Conservation (phyloP, 345 rosid species). For the Brassica juncea region DNA sequence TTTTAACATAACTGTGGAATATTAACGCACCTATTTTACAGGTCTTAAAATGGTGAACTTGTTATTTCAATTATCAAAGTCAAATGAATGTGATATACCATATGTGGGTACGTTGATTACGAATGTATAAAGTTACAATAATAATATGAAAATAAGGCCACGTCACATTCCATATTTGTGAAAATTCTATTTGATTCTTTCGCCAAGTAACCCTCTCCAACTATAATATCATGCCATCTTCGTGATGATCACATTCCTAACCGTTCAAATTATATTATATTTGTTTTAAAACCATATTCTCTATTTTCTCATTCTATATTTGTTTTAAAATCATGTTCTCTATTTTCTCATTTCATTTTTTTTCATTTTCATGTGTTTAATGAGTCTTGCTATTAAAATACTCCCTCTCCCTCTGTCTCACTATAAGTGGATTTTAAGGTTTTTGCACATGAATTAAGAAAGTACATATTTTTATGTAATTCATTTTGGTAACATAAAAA, state of each 20-base stretch:
- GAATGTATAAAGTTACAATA: neutral
- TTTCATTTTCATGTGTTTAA: neutral
- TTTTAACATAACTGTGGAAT: neutral
- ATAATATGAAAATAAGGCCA: neutral
- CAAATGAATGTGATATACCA: neutral
- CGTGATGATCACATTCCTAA: slow-evolving; percentile 30
- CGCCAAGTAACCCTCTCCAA: slow-evolving; percentile 41
- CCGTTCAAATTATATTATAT: neutral
- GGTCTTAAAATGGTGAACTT: neutral
- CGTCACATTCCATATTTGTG: slow-evolving; percentile 21
- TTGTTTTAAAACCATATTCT: neutral
- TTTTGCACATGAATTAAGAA: too few relatives aligned
- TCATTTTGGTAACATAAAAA: too few relatives aligned
- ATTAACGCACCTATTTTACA: too few relatives aligned
- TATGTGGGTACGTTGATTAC: neutral
- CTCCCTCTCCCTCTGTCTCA: too few relatives aligned
- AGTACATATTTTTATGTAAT: too few relatives aligned
- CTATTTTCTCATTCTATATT: neutral
- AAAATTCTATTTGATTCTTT: slow-evolving; percentile 36
- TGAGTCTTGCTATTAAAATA: neutral
- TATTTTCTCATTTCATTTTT: neutral
- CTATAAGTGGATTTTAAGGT: too few relatives aligned
- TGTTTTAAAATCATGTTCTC: neutral
- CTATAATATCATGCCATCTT: slow-evolving; percentile 44
- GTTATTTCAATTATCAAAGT: neutral